These are phyloP conservation scores for Pichia deserticola DNA, from an alignment of 805 yeast species.

Conservation along the genomic window DNA sequence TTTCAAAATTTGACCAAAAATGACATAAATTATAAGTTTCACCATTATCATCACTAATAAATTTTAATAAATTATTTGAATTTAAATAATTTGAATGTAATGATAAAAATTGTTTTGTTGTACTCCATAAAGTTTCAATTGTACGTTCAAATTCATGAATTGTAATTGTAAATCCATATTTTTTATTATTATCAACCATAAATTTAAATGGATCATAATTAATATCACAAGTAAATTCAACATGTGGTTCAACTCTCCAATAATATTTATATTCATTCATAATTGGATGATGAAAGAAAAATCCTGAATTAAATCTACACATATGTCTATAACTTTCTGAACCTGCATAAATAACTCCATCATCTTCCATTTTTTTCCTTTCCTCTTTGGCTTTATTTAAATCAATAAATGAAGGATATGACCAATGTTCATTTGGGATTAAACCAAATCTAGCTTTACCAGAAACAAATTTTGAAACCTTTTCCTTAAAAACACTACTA, in stretches of 20 bases:
- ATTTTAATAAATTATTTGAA: slow-evolving; percentile 49
- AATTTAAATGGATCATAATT: slow-evolving; percentile 54
- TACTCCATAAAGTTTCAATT: slow-evolving; percentile 51
- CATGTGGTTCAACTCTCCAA: slow-evolving; percentile 75
- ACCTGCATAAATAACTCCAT: slow-evolving; percentile 33
- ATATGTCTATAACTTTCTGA: slow-evolving; percentile 38
- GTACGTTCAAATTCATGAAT: slow-evolving; percentile 57
- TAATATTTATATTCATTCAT: slow-evolving; percentile 56
- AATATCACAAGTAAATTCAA: slow-evolving; percentile 52
- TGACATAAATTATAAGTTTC: slow-evolving; percentile 66
- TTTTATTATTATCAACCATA: slow-evolving; percentile 47
- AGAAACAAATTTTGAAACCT: slow-evolving; percentile 46
- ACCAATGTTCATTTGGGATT: slow-evolving; percentile 78
- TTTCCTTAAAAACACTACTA: slow-evolving; percentile 56
- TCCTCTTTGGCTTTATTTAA: slow-evolving; percentile 56
- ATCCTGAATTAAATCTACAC: slow-evolving; percentile 42
- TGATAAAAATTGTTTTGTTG: slow-evolving; percentile 39
- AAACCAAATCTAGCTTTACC: slow-evolving; percentile 67
- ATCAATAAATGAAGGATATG: slow-evolving; percentile 77
- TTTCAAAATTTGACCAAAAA: slow-evolving; percentile 76
- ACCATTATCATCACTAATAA: slow-evolving; percentile 57
- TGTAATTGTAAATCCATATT: slow-evolving; percentile 62
- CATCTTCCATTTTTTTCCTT: slow-evolving; percentile 47
- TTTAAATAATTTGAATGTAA: slow-evolving; percentile 35
- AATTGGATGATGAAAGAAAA: slow-evolving; percentile 53